Base-by-base conservation (phyloP, 2,329 filamentous ascomycete genomes). In the Calonectria fujianensis region DNA sequence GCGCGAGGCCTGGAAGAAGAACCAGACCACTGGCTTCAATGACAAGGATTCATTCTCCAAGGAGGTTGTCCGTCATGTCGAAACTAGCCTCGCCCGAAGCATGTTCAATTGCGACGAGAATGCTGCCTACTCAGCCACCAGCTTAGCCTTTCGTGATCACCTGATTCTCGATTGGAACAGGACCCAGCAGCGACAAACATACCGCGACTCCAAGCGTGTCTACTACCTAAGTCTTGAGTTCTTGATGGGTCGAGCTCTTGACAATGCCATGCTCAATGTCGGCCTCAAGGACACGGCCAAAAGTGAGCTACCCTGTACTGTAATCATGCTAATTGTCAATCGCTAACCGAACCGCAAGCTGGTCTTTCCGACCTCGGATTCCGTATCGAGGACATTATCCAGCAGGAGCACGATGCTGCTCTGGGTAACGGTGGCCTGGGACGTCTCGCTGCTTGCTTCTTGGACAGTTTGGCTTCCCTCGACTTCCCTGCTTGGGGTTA, bases 151-250 rank as follows among this genome's bases (percentile, higher is more conserved):
- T 87, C 92, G 97, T 82, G 96, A 99, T 85, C 93, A 96, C 68
- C 89, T 99, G 83, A 93, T 99, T 82, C 93, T 97, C 77, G 95
- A 98, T 80, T 99, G 97, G 97, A 99, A 98, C 88, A 96, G 94
- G 87, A 99, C 97, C 61, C 97, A 99, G 88, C 97, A 99, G 88
- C 93, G 94, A 75, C 97, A 99, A 87, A 98, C 96, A 0, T 95
- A 94, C 82, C 90, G 91, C 72, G 97, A 98, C 84, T 93, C 92
- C 86, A 99, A 99, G 90, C 93, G 97, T 75, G 91, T 99, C 80
- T 99, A 99, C 88, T 99, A 99, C 84, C 91, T 99, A 75, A 98
- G 96, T 79, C 92, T 99, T 73, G 97, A 99, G 86, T 99, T 99
- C 82, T 88, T 99, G 82, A 99, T 99, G 97, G 97, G 97, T 52